Percentiles rank a stretch among this genome's conserved stretches.
These are phyloP conservation scores for Paraleonurus japonicus DNA, from an alignment of 257 asterid species.

Conservation along the genomic window DNA sequence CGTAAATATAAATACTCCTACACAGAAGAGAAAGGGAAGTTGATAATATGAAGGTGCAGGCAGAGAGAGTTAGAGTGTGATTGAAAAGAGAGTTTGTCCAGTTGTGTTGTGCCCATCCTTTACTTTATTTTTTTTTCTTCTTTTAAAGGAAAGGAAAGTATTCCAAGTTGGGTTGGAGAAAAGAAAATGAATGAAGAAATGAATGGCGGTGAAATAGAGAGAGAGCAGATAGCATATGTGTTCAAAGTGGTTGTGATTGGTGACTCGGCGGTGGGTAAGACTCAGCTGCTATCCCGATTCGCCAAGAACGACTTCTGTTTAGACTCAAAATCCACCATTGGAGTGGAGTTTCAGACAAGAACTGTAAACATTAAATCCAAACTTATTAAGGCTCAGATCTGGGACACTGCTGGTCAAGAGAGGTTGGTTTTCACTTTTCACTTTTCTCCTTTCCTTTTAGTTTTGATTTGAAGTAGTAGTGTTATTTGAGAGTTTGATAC, in stretches of 20 bases:
- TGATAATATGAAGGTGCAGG: too few species aligned
- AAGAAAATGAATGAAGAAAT: slow-evolving; percentile 46
- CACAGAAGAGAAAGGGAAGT: too few species aligned
- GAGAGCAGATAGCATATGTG: slow-evolving; percentile 48
- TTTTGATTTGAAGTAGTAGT: too few species aligned
- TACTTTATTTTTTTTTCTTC: too few species aligned
- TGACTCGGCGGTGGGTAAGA: slow-evolving; percentile 79
- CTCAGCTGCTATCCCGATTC: slow-evolving; percentile 73
- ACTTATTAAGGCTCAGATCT: slow-evolving; percentile 83
- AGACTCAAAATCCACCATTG: slow-evolving; percentile 81
- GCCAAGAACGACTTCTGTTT: slow-evolving; percentile 66
- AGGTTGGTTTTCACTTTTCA: too few species aligned
- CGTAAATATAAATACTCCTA: too few species aligned
- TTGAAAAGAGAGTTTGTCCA: slow-evolving; percentile 20
- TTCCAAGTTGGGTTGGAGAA: too few species aligned
- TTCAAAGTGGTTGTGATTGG: slow-evolving; percentile 86
- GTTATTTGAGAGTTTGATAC: too few species aligned
- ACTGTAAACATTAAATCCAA: slow-evolving; percentile 60
- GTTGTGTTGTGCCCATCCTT: not conserved
- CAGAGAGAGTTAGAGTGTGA: too few species aligned
- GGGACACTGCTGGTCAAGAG: slow-evolving; percentile 94
- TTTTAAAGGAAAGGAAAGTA: too few species aligned
- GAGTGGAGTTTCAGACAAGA: slow-evolving; percentile 75
- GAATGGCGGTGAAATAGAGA: slow-evolving; percentile 33
- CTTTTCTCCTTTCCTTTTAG: too few species aligned